These are phyloP conservation scores for Ogataea paraovalis DNA, from an alignment of 805 yeast species.

Conservation along the genomic window DNA sequence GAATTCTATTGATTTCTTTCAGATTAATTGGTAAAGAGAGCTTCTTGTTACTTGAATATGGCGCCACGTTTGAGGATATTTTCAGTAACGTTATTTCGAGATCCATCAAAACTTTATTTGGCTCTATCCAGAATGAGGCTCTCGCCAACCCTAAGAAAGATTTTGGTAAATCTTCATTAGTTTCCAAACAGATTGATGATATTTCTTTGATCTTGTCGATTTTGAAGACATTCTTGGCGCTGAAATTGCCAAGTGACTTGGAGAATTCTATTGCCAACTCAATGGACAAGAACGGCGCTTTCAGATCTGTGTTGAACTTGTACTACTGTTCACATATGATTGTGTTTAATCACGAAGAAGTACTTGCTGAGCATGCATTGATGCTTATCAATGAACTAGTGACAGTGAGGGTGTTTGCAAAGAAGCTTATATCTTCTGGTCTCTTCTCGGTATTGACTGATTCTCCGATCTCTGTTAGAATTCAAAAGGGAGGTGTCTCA, in stretches of 20 bases:
- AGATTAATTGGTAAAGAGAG: slow-evolving; percentile 39
- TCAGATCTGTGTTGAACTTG: slow-evolving; percentile 57
- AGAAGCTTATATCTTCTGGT: slow-evolving; percentile 59
- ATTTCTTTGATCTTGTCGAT: slow-evolving; percentile 58
- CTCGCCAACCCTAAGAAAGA: slow-evolving; percentile 37
- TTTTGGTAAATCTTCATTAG: slow-evolving; percentile 30
- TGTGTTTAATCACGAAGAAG: slow-evolving; percentile 56
- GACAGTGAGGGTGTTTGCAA: slow-evolving; percentile 58
- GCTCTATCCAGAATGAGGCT: slow-evolving; percentile 56
- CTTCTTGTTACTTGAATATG: slow-evolving; percentile 39
- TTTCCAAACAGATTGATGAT: slow-evolving; percentile 59
- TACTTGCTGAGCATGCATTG: slow-evolving; percentile 69
- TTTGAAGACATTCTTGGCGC: slow-evolving; percentile 51
- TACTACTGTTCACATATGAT: slow-evolving; percentile 66
- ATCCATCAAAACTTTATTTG: slow-evolving; percentile 58
- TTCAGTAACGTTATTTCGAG: slow-evolving; percentile 62
- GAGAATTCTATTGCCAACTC: slow-evolving; percentile 47
- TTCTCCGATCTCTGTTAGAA: slow-evolving; percentile 62
- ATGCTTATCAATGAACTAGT: slow-evolving; percentile 67
- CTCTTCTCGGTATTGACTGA: slow-evolving; percentile 65
- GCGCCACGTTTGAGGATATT: slow-evolving; percentile 50
- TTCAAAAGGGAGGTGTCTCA: slow-evolving; percentile 62
- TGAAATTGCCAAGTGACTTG: slow-evolving; percentile 46
- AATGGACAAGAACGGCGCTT: slow-evolving; percentile 55
- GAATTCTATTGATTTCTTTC: slow-evolving; percentile 51